phyloP scores from a whole-genome alignment of 2,329 filamentous ascomycete species.

The Pestalotiopsis fici region DNA sequence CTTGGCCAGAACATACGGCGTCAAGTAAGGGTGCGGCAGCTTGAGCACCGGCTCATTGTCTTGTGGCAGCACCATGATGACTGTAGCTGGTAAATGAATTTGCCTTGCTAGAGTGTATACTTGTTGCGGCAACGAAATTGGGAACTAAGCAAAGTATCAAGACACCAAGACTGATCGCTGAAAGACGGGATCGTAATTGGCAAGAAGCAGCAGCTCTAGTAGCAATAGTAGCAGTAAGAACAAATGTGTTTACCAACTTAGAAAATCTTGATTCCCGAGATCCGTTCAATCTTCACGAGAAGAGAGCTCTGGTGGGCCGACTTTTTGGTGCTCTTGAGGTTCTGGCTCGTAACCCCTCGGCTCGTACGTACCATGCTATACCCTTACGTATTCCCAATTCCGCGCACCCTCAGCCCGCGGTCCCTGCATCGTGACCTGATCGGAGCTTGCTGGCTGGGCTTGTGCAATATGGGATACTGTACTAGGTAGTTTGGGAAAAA shows the following conservation, averaged over 20 bases:
- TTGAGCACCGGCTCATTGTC: conserved; percentile 41
- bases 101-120: neutral
- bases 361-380: neutral
- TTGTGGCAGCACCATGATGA: conserved; percentile 21
- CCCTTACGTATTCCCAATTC: neutral
- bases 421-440: conserved; percentile 2
- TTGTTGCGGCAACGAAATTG: neutral
- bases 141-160: neutral
- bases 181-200: neutral
- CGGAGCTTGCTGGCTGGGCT: neutral
- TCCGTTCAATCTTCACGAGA: neutral
- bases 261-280: neutral
- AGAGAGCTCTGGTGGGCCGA: neutral
- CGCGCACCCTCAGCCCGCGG: conserved; percentile 2
- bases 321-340: neutral
- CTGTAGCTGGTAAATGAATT: neutral
- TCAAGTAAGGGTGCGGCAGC: conserved; percentile 51
- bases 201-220: neutral
- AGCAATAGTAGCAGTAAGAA: neutral
- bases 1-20: conserved; percentile 43
- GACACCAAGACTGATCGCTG: neutral
- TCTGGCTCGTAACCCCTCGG: neutral
- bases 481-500: neutral
- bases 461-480: neutral
- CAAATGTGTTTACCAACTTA: neutral